Base-by-base conservation (phyloP, 495 filamentous ascomycete species). In the Podospora tetraspora region DNA sequence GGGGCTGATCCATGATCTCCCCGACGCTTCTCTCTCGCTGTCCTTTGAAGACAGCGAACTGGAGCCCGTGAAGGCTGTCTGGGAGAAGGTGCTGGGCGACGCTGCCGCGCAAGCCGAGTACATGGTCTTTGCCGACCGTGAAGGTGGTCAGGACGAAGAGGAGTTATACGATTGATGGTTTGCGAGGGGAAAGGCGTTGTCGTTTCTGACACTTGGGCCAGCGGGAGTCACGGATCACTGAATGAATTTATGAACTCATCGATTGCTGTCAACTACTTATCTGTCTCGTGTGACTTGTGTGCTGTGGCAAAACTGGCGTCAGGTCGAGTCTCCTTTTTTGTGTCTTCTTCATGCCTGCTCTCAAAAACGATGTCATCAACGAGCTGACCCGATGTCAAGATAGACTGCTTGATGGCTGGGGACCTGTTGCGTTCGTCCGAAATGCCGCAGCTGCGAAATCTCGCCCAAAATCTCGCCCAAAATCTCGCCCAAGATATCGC, bases 31-130 rank as follows among this genome's bases (percentile, higher is more conserved):
- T 56, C 79, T 87, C 30, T 87, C 88, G 66, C 82, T 93, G 19
- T 83, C 88, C 4, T 89, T 94, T 71, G 87, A 92, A 70, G 92
- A 96, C 75, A 73, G 77, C 8, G 77, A 84, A 12, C 74, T 94
- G 27, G 84, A 86, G 16, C 72, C 83, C 25, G 88, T 93, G 22
- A 82, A 84, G 66, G 77, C 83, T 32, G 86, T 85, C 16, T 96
- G 91, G 91, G 80, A 83, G 67, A 73, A 77, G 25, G 80, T 92
- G 9, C 79, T 88, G 68, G 87, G 85, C 21, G 82, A 84, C 8
- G 79, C 80, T 57, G 80, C 80, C 3, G 80, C 81, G 21, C 77
- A 76, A 24, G 67, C 71, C 25, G 74, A 77, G 25, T 95, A 92
- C 72, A 91, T 95, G 90, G 78, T 79, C 27, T 90, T 90, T 65